Evolutionary conservation across 495 filamentous ascomycete genomes (phyloP).

Genomic region (Extremus antarcticus): DNA sequence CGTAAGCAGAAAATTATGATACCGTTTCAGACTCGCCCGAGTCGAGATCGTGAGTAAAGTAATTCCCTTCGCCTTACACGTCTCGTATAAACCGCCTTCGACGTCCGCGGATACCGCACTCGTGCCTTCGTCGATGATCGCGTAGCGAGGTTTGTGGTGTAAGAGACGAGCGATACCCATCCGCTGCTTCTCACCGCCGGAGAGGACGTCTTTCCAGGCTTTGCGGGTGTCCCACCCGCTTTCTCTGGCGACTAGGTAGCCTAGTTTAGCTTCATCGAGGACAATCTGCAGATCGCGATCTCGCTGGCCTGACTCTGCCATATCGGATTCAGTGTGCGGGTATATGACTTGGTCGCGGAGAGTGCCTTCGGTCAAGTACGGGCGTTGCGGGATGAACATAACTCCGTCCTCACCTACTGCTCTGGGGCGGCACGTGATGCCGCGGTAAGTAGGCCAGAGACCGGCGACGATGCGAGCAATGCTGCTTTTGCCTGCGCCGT

Average conservation of each 20-base stretch:
- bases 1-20: constrained; percentile 80
- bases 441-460: constrained; percentile 92
- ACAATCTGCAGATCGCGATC: constrained; percentile 65
- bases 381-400: constrained; percentile 94
- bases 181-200: constrained; percentile 96
- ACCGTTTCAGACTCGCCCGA: constrained; percentile 83
- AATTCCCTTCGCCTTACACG: constrained; percentile 82
- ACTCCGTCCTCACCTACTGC: constrained; percentile 74
- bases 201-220: constrained; percentile 96
- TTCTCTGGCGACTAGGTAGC: constrained; percentile 82
- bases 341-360: constrained; percentile 97
- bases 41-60: constrained; percentile 92
- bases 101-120: constrained; percentile 89
- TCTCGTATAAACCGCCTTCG: constrained; percentile 86
- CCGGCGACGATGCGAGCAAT: constrained; percentile 85
- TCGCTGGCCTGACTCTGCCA: constrained; percentile 65
- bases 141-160: constrained; percentile 91
- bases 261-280: constrained; percentile 71
- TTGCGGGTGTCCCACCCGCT: constrained; percentile 95
- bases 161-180: constrained; percentile 80
- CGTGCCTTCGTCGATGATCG: constrained; percentile 90
- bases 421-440: constrained; percentile 76
- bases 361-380: constrained; percentile 90
- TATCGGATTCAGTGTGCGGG: constrained; percentile 86
- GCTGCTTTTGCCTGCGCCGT: constrained; percentile 87